Base-by-base conservation (phyloP, 345 rosid species). In the Durio zibethinus region DNA sequence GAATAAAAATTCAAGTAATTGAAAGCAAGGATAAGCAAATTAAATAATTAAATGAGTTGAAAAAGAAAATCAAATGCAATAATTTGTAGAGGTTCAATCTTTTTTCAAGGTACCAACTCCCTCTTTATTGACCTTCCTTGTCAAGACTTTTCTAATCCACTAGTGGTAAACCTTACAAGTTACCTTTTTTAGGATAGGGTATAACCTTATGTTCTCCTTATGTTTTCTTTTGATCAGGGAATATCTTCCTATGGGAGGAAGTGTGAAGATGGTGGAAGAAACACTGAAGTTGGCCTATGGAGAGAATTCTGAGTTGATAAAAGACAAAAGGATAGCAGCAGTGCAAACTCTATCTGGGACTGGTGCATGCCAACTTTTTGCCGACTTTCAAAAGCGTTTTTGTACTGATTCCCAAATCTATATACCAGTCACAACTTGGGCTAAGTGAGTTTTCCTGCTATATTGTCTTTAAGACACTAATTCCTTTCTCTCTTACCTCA, bases 201-300 rank as follows among this genome's bases (percentile, higher is more conserved):
- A n/a, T n/a, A n/a, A n/a, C n/a, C n/a, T n/a, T n/a, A 38, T 29
- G 74, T 5, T 18, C 42, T 48, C 59, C 27, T 4, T 45, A 43
- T 59, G 18, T 60, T 59, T 61, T 43, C 45, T 42, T 67, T 72
- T 52, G 40, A 10, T 18, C 80, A 95, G 99, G 99, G 99, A 95
- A 85, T 95, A 95, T 78, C 99, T 95, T 84, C 98, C 99, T 9
- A 95, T 95, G 98, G 99, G 99, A 70, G 99, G 98, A 63, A 93
- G 98, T 84, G 86, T 87, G 72, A 89, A 89, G 36, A 95, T 93
- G 99, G 90, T 93, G 72, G 94, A 91, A 72, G 96, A 89, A 83
- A 90, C 97, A 36, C 81, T 95, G 83, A 95, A 95, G 88, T 85
- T 95, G 80, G 98, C 99, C 23, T 93, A 95, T 82, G 98, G 99